Percentiles rank a stretch among this genome's conserved stretches.
Evolutionary conservation across 2,329 filamentous ascomycete species (phyloP).

Genomic region (Venturia pyrina): DNA sequence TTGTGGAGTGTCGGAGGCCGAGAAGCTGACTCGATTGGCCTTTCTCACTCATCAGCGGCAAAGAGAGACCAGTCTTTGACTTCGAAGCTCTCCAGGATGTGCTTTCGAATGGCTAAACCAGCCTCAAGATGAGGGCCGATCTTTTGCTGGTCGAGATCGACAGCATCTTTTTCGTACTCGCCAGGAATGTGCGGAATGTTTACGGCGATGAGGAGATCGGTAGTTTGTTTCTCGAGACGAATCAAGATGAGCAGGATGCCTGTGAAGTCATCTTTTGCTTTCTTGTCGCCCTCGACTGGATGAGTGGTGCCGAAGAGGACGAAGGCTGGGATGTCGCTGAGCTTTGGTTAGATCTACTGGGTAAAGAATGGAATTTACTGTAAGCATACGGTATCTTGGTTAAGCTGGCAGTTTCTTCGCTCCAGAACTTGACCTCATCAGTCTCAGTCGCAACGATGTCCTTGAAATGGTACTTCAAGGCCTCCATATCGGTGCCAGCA

Average conservation of each 20-base stretch:
- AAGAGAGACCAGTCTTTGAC: constrained; percentile 78
- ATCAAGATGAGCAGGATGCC: constrained; percentile 69
- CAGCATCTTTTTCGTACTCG: constrained; percentile 62
- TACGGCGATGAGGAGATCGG: constrained; percentile 75
- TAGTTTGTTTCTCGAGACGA: constrained; percentile 61
- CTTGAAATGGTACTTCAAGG: constrained; percentile 41
- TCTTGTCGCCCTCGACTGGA: constrained; percentile 34
- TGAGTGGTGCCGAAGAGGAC: constrained; percentile 59
- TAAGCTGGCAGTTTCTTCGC: constrained; percentile 21
- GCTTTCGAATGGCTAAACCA: constrained; percentile 53
- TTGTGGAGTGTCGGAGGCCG: neutral
- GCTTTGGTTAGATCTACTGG: constrained; percentile 25
- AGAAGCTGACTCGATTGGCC: neutral
- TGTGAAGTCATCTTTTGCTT: constrained; percentile 45
- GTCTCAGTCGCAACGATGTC: constrained; percentile 33
- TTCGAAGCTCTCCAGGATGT: constrained; percentile 63
- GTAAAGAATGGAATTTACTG: neutral
- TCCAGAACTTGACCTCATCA: constrained; percentile 27
- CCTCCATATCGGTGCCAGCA: constrained; percentile 57
- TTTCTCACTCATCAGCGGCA: constrained; percentile 20
- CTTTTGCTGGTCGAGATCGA: constrained; percentile 56
- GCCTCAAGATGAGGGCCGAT: constrained; percentile 57
- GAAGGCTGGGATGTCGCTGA: constrained; percentile 47
- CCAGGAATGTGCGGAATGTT: constrained; percentile 78
- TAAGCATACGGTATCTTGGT: constrained; percentile 25